Percentiles rank a stretch among this genome's conserved stretches.
Evolutionary conservation across 208 protist genomes (phyloP).

Genomic region (Acanthamoeba lenticulata): DNA sequence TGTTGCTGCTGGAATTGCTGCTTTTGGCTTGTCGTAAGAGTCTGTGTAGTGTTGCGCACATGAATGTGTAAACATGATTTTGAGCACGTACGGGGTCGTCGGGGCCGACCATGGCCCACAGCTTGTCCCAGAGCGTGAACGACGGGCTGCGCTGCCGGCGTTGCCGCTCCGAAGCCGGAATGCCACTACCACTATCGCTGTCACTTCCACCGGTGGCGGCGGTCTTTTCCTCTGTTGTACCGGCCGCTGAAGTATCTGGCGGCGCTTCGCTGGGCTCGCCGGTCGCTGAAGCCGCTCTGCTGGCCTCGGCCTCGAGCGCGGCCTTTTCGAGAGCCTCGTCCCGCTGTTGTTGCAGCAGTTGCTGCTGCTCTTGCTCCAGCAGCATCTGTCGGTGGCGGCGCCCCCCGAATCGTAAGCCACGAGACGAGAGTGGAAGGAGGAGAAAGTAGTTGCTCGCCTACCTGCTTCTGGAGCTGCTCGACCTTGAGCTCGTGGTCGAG

Average conservation of each 20-base stretch:
- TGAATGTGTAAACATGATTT: not conserved
- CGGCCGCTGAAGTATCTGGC: too few relatives aligned
- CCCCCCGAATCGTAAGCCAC: too few relatives aligned
- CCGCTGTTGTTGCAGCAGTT: not conserved
- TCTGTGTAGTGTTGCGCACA: too few relatives aligned
- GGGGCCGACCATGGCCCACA: not conserved
- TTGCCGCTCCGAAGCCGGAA: not conserved
- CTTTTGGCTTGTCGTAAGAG: too few relatives aligned
- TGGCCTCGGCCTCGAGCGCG: not conserved
- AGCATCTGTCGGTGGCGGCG: too few relatives aligned
- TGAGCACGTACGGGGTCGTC: not conserved
- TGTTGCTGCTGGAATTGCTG: too few relatives aligned
- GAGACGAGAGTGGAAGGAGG: too few relatives aligned
- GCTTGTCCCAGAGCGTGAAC: not conserved
- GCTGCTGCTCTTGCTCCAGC: not conserved
- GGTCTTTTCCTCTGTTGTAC: not conserved
- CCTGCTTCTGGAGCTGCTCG: not conserved
- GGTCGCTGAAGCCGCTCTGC: too few relatives aligned
- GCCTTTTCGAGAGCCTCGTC: too few relatives aligned
- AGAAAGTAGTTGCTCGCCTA: too few relatives aligned
- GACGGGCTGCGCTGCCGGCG: not conserved
- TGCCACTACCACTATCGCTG: not conserved
- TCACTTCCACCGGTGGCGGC: not conserved
- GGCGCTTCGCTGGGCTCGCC: too few relatives aligned
- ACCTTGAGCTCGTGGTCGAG: not conserved